phyloP scores from a whole-genome alignment of 495 filamentous ascomycete species.

The Venustampulla echinocandica region DNA sequence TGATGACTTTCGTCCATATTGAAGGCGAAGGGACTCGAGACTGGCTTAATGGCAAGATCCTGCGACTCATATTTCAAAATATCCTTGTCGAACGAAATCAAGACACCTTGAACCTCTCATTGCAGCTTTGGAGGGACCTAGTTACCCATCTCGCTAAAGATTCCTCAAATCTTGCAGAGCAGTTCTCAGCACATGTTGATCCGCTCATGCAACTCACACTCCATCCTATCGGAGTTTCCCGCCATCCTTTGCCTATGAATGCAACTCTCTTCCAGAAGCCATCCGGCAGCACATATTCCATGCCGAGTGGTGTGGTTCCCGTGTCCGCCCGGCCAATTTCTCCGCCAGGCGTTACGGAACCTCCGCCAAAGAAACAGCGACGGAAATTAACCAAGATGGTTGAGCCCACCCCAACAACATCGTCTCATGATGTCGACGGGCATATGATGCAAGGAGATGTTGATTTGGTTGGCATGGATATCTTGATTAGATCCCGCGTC shows the following conservation, averaged over 20 bases:
- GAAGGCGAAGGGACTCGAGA: slow-evolving; percentile 74
- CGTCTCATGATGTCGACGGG: slow-evolving; percentile 88
- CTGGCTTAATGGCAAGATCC: slow-evolving; percentile 84
- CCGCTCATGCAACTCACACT: slow-evolving; percentile 71
- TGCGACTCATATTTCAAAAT: slow-evolving; percentile 89
- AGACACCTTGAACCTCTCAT: slow-evolving; percentile 60
- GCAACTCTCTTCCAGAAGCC: slow-evolving; percentile 81
- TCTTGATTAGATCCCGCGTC: slow-evolving; percentile 79
- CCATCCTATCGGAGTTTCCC: slow-evolving; percentile 83
- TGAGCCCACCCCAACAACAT: slow-evolving; percentile 46
- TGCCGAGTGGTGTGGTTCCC: slow-evolving; percentile 33
- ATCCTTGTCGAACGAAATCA: slow-evolving; percentile 87
- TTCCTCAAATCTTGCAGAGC: slow-evolving; percentile 47
- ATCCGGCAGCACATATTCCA: slow-evolving; percentile 74
- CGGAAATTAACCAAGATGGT: slow-evolving; percentile 79
- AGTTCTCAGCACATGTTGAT: slow-evolving; percentile 62
- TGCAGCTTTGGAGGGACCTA: slow-evolving; percentile 80
- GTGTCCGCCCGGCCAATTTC: slow-evolving; percentile 48
- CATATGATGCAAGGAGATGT: slow-evolving; percentile 97
- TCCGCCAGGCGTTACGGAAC: slow-evolving; percentile 43
- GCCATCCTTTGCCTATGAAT: slow-evolving; percentile 86
- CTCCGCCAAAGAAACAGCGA: slow-evolving; percentile 56
- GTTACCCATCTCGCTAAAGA: slow-evolving; percentile 55
- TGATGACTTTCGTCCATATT: slow-evolving; percentile 86
- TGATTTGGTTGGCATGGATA: slow-evolving; percentile 83